These are phyloP conservation scores for Tylopilus plumbeoviolaceoides DNA, from an alignment of 768 basidiomycete species.

Conservation along the genomic window DNA sequence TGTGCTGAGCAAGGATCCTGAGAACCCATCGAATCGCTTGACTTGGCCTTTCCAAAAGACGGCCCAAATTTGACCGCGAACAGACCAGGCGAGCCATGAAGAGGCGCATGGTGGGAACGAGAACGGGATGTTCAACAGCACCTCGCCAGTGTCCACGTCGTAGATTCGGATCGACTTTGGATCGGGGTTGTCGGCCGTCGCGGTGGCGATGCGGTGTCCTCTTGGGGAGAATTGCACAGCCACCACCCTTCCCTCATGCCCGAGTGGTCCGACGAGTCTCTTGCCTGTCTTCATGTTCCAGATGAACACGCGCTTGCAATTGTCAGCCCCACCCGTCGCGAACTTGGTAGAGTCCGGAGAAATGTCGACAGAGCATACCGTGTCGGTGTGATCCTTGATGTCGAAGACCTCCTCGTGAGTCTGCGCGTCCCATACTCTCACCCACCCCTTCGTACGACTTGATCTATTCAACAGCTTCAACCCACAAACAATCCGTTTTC, in stretches of 20 bases:
- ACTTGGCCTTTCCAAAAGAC: not conserved
- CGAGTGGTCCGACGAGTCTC: not conserved
- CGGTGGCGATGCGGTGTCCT: not conserved
- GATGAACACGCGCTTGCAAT: not conserved
- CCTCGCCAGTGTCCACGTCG: not conserved
- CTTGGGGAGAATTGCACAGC: not conserved
- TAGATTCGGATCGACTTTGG: constrained; percentile 4
- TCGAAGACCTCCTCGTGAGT: too few relatives aligned
- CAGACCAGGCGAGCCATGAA: constrained; percentile 2
- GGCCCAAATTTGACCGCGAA: constrained; percentile 3
- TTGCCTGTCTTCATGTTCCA: not conserved
- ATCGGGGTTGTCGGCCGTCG: not conserved
- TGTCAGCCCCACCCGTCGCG: too few relatives aligned
- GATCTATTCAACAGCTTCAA: not conserved
- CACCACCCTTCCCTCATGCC: not conserved
- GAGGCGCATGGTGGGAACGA: too few relatives aligned
- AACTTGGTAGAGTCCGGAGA: too few relatives aligned
- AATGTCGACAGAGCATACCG: too few relatives aligned
- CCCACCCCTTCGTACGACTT: too few relatives aligned
- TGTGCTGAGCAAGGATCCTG: too few relatives aligned
- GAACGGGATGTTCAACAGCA: too few relatives aligned
- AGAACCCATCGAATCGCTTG: too few relatives aligned
- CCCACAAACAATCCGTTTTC: too few relatives aligned
- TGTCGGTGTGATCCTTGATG: too few relatives aligned
- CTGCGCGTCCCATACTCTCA: too few relatives aligned